A percentile compares a stretch with the other conserved stretches of the same genome.
These are phyloP conservation scores for Saccharomyces hybrid DNA, from an alignment of 1,139 yeast genomes.

Conservation along the genomic window DNA sequence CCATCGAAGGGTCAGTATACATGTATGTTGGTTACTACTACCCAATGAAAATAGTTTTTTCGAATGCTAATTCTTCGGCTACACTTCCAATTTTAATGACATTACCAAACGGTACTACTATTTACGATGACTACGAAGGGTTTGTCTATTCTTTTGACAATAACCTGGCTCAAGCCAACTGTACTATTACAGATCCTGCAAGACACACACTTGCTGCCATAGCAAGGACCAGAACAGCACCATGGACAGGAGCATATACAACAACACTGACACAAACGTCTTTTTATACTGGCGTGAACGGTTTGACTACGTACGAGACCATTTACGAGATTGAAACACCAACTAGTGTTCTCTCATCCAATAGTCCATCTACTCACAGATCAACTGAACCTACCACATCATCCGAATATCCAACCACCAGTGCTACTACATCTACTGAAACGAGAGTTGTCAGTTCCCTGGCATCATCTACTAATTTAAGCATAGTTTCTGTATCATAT, in stretches of 20 bases:
- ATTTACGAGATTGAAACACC: neutral
- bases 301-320: neutral
- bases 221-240: neutral
- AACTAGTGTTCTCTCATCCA: neutral
- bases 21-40: slow-evolving; percentile 21
- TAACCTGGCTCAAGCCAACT: neutral
- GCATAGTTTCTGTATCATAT: neutral
- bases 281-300: neutral
- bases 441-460: neutral
- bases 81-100: neutral
- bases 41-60: slow-evolving; percentile 27
- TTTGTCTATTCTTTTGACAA: neutral
- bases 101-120: neutral
- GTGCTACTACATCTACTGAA: neutral
- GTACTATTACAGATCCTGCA: neutral
- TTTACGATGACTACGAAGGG: neutral
- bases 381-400: neutral
- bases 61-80: neutral
- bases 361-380: neutral
- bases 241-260: neutral
- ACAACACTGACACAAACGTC: neutral
- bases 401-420: neutral
- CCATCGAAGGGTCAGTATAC: neutral
- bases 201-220: neutral
- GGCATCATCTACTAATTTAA: neutral